Base-by-base conservation (phyloP, 257 asterid genomes). In the Cordia subcordata region DNA sequence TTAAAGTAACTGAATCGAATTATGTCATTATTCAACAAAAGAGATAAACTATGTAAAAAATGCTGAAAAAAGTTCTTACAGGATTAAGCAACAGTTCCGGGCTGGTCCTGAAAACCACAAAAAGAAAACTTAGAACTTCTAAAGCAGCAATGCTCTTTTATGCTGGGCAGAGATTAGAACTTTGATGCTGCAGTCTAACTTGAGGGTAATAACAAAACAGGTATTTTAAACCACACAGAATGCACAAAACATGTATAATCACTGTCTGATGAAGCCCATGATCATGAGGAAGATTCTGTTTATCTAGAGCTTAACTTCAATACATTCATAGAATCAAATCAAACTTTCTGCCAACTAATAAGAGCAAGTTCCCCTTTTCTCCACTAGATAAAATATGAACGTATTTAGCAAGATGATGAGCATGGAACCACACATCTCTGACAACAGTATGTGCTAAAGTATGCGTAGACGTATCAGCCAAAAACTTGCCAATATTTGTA, bases 1-100 rank as follows among this genome's bases (percentile, higher is more conserved):
- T 27, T 42, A 42, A 42, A 42, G 10, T 42, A 42, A 42, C 6
- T 42, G 10, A 3, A 39, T 39, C 44, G 12, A 42, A 4, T 42
- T 3, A 42, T 10, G 12, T 42, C 15, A 42, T 42, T 42, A 42
- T 42, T 42, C 12, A 42, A n/a, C n/a, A n/a, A n/a, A 42, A 8
- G 15, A 27, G 35, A 27, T 27, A 27, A 27, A 27, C 3, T 27
- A 42, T 42, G 14, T 10, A 14, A 42, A 42, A 2, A 8, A 8
- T 8, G 12, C 2, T 10, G 47, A 3, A 42, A 3, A 42, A 42
- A 42, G 69, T 55, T 67, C 99, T 84, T 89, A 92, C 99, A 59
- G 99, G 86, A 79, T 92, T 92, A 67, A 92, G 83, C 55, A 92
- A 85, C 67, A 92, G 96, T 85, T 92, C 99, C 13, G 90, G 81